Evolutionary conservation across 2,329 filamentous ascomycete genomes (phyloP), one percentile per base, ranked within the genome.

Genomic region (Leptographium flavum): DNA sequence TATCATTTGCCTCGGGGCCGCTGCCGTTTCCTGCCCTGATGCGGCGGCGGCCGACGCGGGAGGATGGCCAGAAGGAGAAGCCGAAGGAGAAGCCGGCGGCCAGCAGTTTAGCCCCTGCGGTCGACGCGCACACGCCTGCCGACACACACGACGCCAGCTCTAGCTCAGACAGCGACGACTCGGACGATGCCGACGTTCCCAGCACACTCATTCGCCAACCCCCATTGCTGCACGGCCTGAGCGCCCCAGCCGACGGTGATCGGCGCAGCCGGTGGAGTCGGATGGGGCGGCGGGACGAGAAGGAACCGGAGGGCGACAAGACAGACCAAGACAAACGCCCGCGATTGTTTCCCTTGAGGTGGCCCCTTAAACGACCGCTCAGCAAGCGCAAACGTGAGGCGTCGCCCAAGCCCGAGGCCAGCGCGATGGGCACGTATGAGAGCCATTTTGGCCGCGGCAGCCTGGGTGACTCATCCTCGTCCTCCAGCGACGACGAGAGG

Each of bases 351-450:
- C 21, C 25, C 14, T 19, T 38, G 35, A 27, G 37, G 3, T 32
- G 25, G 42, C 35, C 35, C 19, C 21, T 30, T 35, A 23, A 19
- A 15, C 40, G 40, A 7, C 30, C 13, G 3, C 40, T 28, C 14
- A 23, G 10, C 27, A 39, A 39, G 35, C 35, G 42, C 13, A 44
- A 44, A 36, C 42, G 42, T 13, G 42, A 44, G 10, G 42, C 15
- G 3, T 39, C 35, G 35, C 35, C 35, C 5, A 8, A 21, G 17
- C 35, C 35, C 5, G 21, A 15, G 13, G 35, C 4, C 19, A 13
- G 14, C 2, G 35, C 15, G 11, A 21, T 10, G 21, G 13, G 5
- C 13, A 32, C n/a, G n/a, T n/a, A n/a, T n/a, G n/a, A n/a, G n/a
- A n/a, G n/a, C n/a, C n/a, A n/a, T n/a, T n/a, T n/a, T n/a, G n/a